A percentile compares a stretch with the other conserved stretches of the same genome.
Evolutionary conservation across 176 grass and related monocot species (phyloP).

Genomic region (Neostapfia colusana): DNA sequence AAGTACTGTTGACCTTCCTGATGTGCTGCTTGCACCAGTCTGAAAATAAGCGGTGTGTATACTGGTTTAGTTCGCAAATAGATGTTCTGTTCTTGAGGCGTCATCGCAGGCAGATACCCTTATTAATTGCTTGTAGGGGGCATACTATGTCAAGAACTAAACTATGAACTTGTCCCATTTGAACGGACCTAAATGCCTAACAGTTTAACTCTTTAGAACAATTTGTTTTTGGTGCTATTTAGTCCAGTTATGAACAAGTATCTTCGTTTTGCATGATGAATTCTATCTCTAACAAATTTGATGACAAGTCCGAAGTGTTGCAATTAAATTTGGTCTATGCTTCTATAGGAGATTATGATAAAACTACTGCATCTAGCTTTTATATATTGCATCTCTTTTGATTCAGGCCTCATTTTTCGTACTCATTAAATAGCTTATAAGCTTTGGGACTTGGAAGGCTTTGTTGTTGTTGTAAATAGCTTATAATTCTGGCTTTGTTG

Average conservation of each 20-base stretch:
- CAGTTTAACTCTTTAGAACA: background rate
- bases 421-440: background rate
- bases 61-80: background rate
- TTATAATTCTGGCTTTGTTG: too few relatives aligned
- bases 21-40: background rate
- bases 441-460: background rate
- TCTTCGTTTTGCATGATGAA: background rate
- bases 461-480: too few relatives aligned
- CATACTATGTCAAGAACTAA: background rate
- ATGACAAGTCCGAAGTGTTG: background rate
- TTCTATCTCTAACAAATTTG: background rate
- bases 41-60: background rate
- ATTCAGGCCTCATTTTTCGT: background rate
- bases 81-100: background rate
- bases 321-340: conserved; percentile 3
- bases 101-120: background rate
- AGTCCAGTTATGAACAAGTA: background rate
- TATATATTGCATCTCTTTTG: background rate
- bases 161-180: background rate
- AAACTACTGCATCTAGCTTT: background rate
- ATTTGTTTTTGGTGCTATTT: background rate
- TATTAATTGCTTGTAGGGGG: background rate
- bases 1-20: background rate
- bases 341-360: background rate
- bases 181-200: background rate